phyloP scores from a whole-genome alignment of 2,329 filamentous ascomycete genomes.

The Fusarium graminum region DNA sequence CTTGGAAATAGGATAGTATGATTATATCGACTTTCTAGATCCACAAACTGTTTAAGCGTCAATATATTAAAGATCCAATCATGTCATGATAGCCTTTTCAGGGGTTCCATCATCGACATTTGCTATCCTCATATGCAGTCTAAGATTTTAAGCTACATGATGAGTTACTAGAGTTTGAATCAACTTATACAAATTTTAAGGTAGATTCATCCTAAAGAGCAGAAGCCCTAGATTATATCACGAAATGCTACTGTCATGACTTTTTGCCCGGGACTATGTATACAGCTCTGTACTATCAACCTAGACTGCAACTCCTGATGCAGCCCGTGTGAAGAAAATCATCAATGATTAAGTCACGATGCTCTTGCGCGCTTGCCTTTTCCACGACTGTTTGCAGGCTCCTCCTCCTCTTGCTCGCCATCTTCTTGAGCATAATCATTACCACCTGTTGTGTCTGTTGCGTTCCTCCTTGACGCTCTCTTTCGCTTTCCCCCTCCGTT shows the following conservation, averaged over 20 bases:
- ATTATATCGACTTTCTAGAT: neutral
- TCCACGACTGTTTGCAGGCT: conserved; percentile 8
- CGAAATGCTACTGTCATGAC: too few relatives aligned
- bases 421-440: conserved; percentile 35
- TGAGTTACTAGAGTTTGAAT: neutral
- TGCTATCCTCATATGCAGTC: too few relatives aligned
- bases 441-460: conserved; percentile 31
- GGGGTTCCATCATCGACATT: neutral
- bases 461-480: conserved; percentile 37
- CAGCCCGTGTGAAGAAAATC: neutral
- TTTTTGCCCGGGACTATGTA: too few relatives aligned
- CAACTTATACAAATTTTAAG: neutral
- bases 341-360: conserved; percentile 21
- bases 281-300: neutral
- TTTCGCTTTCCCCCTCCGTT: conserved; percentile 46
- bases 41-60: too few relatives aligned
- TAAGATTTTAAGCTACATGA: too few relatives aligned
- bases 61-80: neutral
- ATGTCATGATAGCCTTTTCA: neutral
- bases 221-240: too few relatives aligned
- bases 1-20: neutral
- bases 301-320: neutral
- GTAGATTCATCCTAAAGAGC: too few relatives aligned
- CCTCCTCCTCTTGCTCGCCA: conserved; percentile 28
- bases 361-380: conserved; percentile 42